A percentile compares a stretch with the other conserved stretches of the same genome.
phyloP scores from a whole-genome alignment of 176 grass and related monocot species.

The Calamus simplicifolius region DNA sequence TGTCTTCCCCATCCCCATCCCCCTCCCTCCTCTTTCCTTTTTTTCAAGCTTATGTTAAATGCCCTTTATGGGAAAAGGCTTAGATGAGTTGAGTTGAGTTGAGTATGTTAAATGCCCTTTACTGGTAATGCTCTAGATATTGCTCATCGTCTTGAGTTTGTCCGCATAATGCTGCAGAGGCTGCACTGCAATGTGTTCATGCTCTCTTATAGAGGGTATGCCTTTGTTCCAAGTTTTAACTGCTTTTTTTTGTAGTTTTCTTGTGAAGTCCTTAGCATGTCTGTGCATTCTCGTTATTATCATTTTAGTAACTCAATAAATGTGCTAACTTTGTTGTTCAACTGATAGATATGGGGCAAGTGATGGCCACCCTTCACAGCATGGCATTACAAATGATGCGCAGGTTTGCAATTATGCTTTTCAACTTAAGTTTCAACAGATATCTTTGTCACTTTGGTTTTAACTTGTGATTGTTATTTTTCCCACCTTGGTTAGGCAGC shows the following conservation, averaged over 20 bases:
- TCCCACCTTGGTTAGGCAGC: slow-evolving; percentile 58
- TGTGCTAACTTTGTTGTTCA: slow-evolving; percentile 19
- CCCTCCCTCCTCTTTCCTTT: background rate
- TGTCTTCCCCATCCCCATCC: background rate
- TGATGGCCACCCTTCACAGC: slow-evolving; percentile 90
- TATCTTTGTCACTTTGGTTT: no score
- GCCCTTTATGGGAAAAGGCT: no score
- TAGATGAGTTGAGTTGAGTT: no score
- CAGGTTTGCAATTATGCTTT: slow-evolving; percentile 58
- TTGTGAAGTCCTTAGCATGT: no score
- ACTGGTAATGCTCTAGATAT: slow-evolving; percentile 51
- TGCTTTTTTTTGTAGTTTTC: no score
- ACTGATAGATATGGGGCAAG: slow-evolving; percentile 85
- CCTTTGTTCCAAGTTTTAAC: slow-evolving; percentile 7
- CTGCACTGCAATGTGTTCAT: slow-evolving; percentile 99
- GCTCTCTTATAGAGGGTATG: slow-evolving; percentile 99
- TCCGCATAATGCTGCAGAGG: slow-evolving; percentile 79
- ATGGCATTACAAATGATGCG: slow-evolving; percentile 86
- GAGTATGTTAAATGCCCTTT: no score
- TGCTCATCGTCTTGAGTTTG: slow-evolving; percentile 93
- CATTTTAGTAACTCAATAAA: background rate
- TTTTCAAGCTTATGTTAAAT: background rate
- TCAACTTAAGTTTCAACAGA: background rate
- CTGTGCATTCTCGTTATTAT: no score
- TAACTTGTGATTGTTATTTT: background rate